phyloP scores from a whole-genome alignment of 192 early-diverging fungal genomes.

The Coemansia sp. region DNA sequence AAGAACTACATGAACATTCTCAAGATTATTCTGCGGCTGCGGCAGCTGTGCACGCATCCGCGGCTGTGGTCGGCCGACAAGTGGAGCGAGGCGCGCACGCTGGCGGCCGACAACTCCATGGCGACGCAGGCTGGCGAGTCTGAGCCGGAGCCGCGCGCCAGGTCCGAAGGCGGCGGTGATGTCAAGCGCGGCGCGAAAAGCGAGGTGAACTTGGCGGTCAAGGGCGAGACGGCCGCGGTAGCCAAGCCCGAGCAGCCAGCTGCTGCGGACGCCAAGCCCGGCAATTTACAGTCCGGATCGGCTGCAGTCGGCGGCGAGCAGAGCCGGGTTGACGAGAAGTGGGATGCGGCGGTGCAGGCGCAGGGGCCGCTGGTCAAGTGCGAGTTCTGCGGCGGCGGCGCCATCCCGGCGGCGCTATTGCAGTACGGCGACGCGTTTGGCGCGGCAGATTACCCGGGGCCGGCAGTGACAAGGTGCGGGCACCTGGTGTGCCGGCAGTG shows the following conservation, averaged over 20 bases:
- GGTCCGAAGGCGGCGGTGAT: too few species aligned
- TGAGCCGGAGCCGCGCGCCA: too few species aligned
- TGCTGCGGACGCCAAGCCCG: not conserved
- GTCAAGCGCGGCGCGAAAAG: too few species aligned
- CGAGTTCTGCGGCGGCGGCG: conserved; percentile 22
- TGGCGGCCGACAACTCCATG: conserved; percentile 14
- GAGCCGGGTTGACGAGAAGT: conserved; percentile 3
- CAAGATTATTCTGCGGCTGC: conserved; percentile 53
- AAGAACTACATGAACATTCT: conserved; percentile 66
- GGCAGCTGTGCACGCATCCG: conserved; percentile 71
- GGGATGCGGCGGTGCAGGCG: conserved; percentile 10
- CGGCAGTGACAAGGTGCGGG: conserved; percentile 38
- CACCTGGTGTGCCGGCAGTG: conserved; percentile 38
- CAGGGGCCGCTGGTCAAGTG: conserved; percentile 22
- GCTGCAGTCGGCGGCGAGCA: not conserved
- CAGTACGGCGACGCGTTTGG: conserved; percentile 3
- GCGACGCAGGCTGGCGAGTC: too few species aligned
- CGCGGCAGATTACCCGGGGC: conserved; percentile 24
- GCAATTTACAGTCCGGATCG: too few species aligned
- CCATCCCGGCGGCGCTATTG: conserved; percentile 12
- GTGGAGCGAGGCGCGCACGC: conserved; percentile 41
- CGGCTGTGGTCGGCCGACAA: conserved; percentile 43
- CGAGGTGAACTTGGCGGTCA: not conserved
- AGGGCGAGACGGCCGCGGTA: not conserved
- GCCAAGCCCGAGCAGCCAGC: not conserved